Conservation (phyloP, 192 early-diverging fungal species). For the Umbelopsis isabellina region DNA sequence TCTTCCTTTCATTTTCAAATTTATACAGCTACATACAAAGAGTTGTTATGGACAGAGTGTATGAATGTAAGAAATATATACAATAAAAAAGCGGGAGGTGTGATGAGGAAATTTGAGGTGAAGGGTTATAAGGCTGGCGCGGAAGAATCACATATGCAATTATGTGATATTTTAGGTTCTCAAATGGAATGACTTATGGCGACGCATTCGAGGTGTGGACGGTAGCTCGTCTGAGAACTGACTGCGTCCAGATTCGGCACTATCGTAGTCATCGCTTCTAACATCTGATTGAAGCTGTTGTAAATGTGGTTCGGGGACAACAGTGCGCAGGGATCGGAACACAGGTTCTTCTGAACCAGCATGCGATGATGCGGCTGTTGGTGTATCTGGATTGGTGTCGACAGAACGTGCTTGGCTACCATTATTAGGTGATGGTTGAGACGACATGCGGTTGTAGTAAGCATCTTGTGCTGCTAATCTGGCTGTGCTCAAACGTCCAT, state of each 20-base stretch:
- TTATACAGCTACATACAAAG: conserved; percentile 11
- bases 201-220: not conserved
- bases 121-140: not conserved
- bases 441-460: not conserved
- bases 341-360: not conserved
- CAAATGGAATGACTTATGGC: conserved; percentile 3
- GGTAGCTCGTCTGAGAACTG: not conserved
- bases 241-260: not conserved
- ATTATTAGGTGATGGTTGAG: not conserved
- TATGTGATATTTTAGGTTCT: not conserved
- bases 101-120: not conserved
- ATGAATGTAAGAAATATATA: not conserved
- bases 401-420: not conserved
- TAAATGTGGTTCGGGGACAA: not conserved
- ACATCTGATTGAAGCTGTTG: conserved; percentile 6
- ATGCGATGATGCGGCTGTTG: not conserved
- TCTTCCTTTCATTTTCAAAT: not conserved
- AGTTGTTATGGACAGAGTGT: not conserved
- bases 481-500: conserved; percentile 9
- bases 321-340: not conserved
- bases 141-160: not conserved
- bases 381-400: not conserved
- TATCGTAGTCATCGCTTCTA: not conserved
- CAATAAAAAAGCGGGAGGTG: not conserved
- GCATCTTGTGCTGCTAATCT: conserved; percentile 8